A percentile compares a stretch with the other conserved stretches of the same genome.
phyloP scores from a whole-genome alignment of 1,139 yeast genomes.

The Meyerozyma athensensis region DNA sequence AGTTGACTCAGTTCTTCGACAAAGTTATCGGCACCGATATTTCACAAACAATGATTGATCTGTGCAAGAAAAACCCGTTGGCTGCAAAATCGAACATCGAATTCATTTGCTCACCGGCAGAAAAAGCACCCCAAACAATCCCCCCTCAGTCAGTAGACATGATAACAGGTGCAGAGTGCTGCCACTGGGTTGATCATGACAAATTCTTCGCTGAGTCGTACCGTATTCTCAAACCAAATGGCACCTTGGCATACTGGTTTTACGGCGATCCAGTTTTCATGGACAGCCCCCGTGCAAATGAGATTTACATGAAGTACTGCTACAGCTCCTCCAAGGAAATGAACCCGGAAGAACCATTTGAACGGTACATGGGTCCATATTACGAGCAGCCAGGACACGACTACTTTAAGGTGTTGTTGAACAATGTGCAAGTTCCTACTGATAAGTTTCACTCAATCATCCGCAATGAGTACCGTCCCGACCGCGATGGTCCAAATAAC shows the following conservation, averaged over 20 bases:
- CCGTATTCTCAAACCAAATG: slow-evolving; percentile 49
- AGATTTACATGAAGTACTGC: slow-evolving; percentile 33
- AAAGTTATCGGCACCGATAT: slow-evolving; percentile 66
- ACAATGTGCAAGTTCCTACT: slow-evolving; percentile 37
- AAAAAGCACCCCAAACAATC: slow-evolving; percentile 15
- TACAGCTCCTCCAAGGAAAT: slow-evolving; percentile 27
- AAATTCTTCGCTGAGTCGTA: slow-evolving; percentile 47
- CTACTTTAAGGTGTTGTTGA: slow-evolving; percentile 42
- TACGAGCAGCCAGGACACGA: slow-evolving; percentile 76
- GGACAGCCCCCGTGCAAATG: slow-evolving; percentile 37
- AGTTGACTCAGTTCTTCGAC: slow-evolving; percentile 41
- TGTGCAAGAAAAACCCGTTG: slow-evolving; percentile 26
- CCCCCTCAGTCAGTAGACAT: slow-evolving; percentile 44
- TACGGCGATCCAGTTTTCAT: slow-evolving; percentile 63
- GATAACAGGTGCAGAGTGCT: slow-evolving; percentile 72
- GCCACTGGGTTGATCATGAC: slow-evolving; percentile 69
- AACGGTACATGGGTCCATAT: slow-evolving; percentile 55
- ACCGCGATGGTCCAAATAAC: slow-evolving; percentile 19
- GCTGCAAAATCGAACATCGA: slow-evolving; percentile 8
- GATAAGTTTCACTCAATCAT: slow-evolving; percentile 36
- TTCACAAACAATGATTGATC: slow-evolving; percentile 57
- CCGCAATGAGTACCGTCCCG: slow-evolving; percentile 35
- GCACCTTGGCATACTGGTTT: slow-evolving; percentile 75
- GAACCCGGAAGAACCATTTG: slow-evolving; percentile 30
- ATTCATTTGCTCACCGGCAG: slow-evolving; percentile 13